A percentile compares a stretch with the other conserved stretches of the same genome.
Evolutionary conservation across 2,329 filamentous ascomycete species (phyloP).

Genomic region (Xylariaceae sp.): DNA sequence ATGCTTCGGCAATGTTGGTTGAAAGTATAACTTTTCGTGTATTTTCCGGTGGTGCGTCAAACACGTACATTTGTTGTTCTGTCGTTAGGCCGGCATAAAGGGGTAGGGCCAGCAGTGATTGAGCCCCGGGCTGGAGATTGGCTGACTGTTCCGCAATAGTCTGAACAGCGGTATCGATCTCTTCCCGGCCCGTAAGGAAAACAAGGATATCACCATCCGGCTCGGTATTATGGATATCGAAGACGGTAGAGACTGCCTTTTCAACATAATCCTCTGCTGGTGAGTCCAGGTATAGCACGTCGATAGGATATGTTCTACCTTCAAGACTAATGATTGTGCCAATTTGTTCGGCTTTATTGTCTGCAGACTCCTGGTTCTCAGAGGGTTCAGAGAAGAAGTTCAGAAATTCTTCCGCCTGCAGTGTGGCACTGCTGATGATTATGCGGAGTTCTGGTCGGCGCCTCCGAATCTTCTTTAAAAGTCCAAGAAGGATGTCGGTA

Average conservation of each 20-base stretch:
- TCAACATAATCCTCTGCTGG: constrained; percentile 89
- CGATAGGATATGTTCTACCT: constrained; percentile 87
- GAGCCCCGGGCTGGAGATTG: constrained; percentile 64
- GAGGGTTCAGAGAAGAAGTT: constrained; percentile 70
- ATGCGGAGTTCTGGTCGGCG: constrained; percentile 83
- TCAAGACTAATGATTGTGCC: constrained; percentile 81
- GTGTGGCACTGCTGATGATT: constrained; percentile 89
- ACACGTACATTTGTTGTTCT: constrained; percentile 94
- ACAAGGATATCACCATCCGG: constrained; percentile 85
- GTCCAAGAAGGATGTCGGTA: constrained; percentile 86
- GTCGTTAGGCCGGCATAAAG: constrained; percentile 88
- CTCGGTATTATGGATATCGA: constrained; percentile 86
- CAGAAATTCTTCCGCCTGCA: constrained; percentile 87
- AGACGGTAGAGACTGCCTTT: constrained; percentile 79
- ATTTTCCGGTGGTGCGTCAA: constrained; percentile 81
- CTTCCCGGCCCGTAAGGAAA: constrained; percentile 90
- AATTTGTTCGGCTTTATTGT: constrained; percentile 34
- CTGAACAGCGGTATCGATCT: constrained; percentile 86
- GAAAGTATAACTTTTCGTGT: constrained; percentile 91
- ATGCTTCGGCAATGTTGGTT: constrained; percentile 96
- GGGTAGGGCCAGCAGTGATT: constrained; percentile 73
- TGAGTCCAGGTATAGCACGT: constrained; percentile 79
- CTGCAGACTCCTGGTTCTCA: constrained; percentile 45
- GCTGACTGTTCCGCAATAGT: constrained; percentile 75
- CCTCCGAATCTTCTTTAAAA: constrained; percentile 88